Evolutionary conservation across 2,329 filamentous ascomycete species (phyloP), one percentile per base, ranked within the genome.

Genomic region (Neopestalotiopsis sp.): DNA sequence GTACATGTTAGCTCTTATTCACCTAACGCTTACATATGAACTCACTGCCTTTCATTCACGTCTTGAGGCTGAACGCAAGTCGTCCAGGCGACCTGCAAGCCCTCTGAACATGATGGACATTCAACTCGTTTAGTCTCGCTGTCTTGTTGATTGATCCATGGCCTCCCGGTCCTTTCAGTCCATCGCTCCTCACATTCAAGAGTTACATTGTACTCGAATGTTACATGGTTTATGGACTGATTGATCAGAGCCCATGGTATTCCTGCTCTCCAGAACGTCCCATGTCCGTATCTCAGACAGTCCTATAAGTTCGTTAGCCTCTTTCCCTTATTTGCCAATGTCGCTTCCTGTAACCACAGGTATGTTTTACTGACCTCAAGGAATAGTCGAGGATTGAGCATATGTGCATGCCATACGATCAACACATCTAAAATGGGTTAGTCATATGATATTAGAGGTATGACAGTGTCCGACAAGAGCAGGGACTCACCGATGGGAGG

Each of bases 331-430:
- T 17, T 24, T 56, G 2, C 10, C 10, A 10, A 7, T 38, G 34
- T 38, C 34, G 34, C 6, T 38, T 38, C 34, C 34, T 10, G 34
- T 38, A 10, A 10, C 24, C 34, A 38, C 6, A 38, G 10, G 10
- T 38, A 28, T 28, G 17, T 2, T n/a, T 12, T 10, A 17, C n/a
- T 40, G 28, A 65, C 62, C 28, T 65, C 62, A 24, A 65, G 62
- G 49, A 24, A 94, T n/a, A 82, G 82, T 42, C 90, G 83, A 0
- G 92, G 92, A 74, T 94, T 94, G 9, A 94, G 86, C 87, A 92
- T 90, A 75, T 92, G 92, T 0, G 90, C 81, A 79, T 94, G 92
- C 89, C 90, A 92, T 0, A 94, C 88, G 90, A 94, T 92, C 10
- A 94, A 78, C 0, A 94, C 87, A 79, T 94, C 92, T 84, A 77